These are phyloP conservation scores for Rhizophlyctis rosea DNA, from an alignment of 192 early-diverging fungal genomes.

Conservation along the genomic window DNA sequence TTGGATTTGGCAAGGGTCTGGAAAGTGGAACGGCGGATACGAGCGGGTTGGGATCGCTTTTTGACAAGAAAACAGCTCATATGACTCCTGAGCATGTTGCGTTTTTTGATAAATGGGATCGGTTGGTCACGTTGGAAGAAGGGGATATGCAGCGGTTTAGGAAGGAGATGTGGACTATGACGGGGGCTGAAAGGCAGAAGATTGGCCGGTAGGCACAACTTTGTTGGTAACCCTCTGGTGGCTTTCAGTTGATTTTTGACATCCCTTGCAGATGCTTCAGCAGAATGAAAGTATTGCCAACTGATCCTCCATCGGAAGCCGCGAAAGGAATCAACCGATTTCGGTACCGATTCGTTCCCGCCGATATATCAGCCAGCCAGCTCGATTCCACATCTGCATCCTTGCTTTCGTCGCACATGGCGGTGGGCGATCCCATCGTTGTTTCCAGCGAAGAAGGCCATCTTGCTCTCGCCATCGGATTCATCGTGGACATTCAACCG, in stretches of 20 bases:
- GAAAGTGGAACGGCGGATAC: slow-evolving; percentile 59
- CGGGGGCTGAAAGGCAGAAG: slow-evolving; percentile 30
- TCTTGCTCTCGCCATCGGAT: slow-evolving; percentile 74
- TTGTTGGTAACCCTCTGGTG: background rate
- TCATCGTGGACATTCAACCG: slow-evolving; percentile 53
- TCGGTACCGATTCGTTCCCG: slow-evolving; percentile 24
- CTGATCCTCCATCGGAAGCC: background rate
- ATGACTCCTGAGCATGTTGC: slow-evolving; percentile 51
- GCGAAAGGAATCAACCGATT: slow-evolving; percentile 14
- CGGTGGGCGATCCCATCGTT: slow-evolving; percentile 75
- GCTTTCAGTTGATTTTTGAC: background rate
- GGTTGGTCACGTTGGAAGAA: slow-evolving; percentile 74
- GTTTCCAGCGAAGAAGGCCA: slow-evolving; percentile 74
- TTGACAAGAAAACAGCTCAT: slow-evolving; percentile 61
- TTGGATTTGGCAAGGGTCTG: slow-evolving; percentile 34
- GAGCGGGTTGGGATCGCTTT: slow-evolving; percentile 58
- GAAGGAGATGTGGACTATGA: slow-evolving; percentile 47
- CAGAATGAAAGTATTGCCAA: background rate
- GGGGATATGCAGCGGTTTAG: slow-evolving; percentile 37
- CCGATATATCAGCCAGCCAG: background rate
- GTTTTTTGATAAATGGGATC: slow-evolving; percentile 81
- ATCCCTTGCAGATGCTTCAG: slow-evolving; percentile 4
- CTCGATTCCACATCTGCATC: background rate
- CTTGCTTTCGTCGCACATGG: slow-evolving; percentile 47
- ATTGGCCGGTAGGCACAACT: slow-evolving; percentile 10